Evolutionary conservation across 1,284 basidiomycete genomes (phyloP).

Genomic region (Malassezia nana): DNA sequence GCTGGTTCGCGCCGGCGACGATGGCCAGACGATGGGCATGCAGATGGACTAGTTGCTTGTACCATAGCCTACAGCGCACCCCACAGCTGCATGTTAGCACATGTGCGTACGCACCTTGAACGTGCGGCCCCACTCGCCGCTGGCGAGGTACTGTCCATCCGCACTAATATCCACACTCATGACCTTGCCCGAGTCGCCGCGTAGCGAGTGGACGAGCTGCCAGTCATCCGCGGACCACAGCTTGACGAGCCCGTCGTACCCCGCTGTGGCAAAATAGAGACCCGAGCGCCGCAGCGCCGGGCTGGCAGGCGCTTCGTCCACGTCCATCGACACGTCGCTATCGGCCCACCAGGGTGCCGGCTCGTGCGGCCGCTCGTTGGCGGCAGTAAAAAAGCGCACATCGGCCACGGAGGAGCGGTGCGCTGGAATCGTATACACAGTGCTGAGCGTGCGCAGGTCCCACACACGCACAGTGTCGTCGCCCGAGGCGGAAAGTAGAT

Average conservation of each 20-base stretch:
- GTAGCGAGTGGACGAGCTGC: constrained; percentile 76
- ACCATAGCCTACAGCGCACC: constrained; percentile 8
- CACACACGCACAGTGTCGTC: constrained; percentile 97
- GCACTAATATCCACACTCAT: constrained; percentile 80
- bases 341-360: constrained; percentile 12
- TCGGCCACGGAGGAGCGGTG: constrained; percentile 91
- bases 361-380: constrained; percentile 31
- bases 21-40: constrained; percentile 34
- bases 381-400: constrained; percentile 67
- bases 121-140: constrained; percentile 33
- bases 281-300: constrained; percentile 51
- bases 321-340: constrained; percentile 26
- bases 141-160: constrained; percentile 28
- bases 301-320: constrained; percentile 28
- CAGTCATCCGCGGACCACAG: constrained; percentile 98
- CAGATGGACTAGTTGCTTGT: constrained; percentile 24
- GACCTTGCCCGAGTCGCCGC: constrained; percentile 89
- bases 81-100: constrained; percentile 9
- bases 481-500: constrained; percentile 88
- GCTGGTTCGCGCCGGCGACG: constrained; percentile 25
- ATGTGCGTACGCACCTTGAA: constrained; percentile 34
- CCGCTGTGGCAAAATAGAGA: constrained; percentile 80
- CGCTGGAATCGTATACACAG: constrained; percentile 91
- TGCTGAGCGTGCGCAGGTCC: constrained; percentile 85
- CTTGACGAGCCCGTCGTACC: constrained; percentile 90